Evolutionary conservation across 441 rosid species (phyloP), one percentile per base, ranked within the genome.

Genomic region (Mallotus repandus): DNA sequence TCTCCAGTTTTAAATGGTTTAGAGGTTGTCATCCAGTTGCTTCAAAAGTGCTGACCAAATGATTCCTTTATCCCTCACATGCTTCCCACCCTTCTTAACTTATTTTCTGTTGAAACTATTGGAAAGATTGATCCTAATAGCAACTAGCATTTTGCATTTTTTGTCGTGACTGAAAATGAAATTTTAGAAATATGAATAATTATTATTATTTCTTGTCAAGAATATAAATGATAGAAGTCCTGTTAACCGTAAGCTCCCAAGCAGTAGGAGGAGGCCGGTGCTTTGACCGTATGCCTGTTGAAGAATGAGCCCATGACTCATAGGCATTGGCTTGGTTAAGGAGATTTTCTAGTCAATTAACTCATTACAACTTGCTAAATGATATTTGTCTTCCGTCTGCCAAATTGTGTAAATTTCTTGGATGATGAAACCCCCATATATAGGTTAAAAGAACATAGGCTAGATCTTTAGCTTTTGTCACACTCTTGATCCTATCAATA

Each of bases 21-120:
- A 75, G 79, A 77, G 82, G 81, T 74, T 74, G 86, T 77, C 77
- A 62, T 67, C 71, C 79, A 73, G 72, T 75, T 76, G 81, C 76
- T 66, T 63, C 68, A 74, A 80, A 81, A 76, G 82, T 75, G 72
- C 54, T 71, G 46, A 77, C 59, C 52, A 59, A 79, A 77, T 73
- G 68, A 79, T 78, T 68, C 79, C 72, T 57, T 75, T 76, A 67
- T 75, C 64, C 63, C 43, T 8, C 77, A 74, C 81, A 61, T 69
- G 63, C 55, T 63, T 65, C 76, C 79, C 74, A 63, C 49, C 68
- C 46, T 70, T 71, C 45, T 71, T 13, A 16, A 8, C 59, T 1
- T 67, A 22, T 61, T 61, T 1, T 8, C 13, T 32, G 11, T 54
- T 54, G 18, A 12, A 29, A 10, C 1, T 53, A 13, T 54, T 54